Base-by-base conservation (phyloP, 2,329 filamentous ascomycete genomes). In the Curvularia hawaiiensis region DNA sequence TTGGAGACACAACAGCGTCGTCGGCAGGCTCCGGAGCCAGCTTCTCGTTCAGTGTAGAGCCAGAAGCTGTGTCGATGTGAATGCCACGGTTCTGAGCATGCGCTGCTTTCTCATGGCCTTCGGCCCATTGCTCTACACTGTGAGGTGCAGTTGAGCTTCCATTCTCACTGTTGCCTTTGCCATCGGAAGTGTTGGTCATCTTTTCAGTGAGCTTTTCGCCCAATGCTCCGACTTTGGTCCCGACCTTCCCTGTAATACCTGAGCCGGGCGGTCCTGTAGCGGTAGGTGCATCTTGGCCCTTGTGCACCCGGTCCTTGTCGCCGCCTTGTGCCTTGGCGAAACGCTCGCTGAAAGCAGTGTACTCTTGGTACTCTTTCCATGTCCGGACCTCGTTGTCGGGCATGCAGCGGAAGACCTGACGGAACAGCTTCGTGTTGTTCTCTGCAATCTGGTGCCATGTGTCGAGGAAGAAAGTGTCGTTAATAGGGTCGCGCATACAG, bases 371-470 rank as follows among this genome's bases (percentile, higher is more conserved):
- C 62, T 96, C 90, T 64, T 90, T 88, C 95, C 95, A 99, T 43
- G 90, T 94, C 62, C 87, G 89, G 26, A 97, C 95, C 71, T 97
- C 92, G 50, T 88, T 97, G 74, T 99, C 95, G 1, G 95, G 95
- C 90, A 96, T 96, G 77, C 93, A 97, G 46, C 93, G 88, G 80
- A 99, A 99, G 9, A 99, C 94, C 60, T 90, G 87, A 31, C 95
- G 90, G 79, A 91, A 99, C 47, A 99, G 85, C 73, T 92, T 94
- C 3, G 95, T 99, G 75, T 99, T 99, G 80, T 98, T 98, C 62
- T 90, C 88, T 0, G 95, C 95, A 52, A 92, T 88, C 18, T 87
- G 84, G 63, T 89, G 88, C 96, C 96, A 99, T 1, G 91, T 88
- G 61, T 96, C 90, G 45, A 95, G 86, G 73, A 91, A 90, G 77